Base-by-base conservation (phyloP, 1,284 basidiomycete genomes). In the Exobasidium rhododendri region DNA sequence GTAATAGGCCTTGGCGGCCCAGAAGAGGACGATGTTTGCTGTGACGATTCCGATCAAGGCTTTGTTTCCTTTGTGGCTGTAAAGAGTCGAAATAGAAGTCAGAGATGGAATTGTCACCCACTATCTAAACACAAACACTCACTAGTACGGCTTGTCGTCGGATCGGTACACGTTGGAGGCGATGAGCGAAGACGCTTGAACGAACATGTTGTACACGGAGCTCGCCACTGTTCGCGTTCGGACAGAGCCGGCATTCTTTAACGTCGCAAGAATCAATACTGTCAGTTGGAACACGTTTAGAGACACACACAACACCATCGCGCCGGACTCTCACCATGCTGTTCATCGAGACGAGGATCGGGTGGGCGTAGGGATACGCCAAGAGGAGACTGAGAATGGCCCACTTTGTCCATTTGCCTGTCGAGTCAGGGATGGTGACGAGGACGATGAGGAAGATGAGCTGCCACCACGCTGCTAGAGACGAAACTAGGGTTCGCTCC, bases 131-230 rank as follows among this genome's bases (percentile, higher is more conserved):
- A 40, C 35, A 40, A 40, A 7, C 7, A 40, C 35, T 40, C 17
- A 40, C 35, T 75, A 70, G 49, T 66, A 63, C 0, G 73, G 71
- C 26, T 68, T 65, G 40, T 70, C 67, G 3, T 53, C 56, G 26
- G 63, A 59, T 11, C 66, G 69, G 49, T 73, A 77, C 40, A 74
- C 57, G n/a, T 65, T 59, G 4, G 64, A 64, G 0, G 69, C 55
- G 7, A 70, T 56, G 35, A 76, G 61, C 3, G 58, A 59, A 14
- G 64, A 66, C 2, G 62, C 61, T 45, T 75, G 74, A 4, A 72
- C 67, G 14, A 52, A 63, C 73, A 71, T 75, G 64, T 72, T 73
- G 62, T 71, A 70, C 11, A 74, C 50, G 22, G 62, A 71, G 14
- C 63, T 46, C 4, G 66, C 55, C 4, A 74, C 64, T 5, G 72